These are phyloP conservation scores for Metschnikowia cerradonensis DNA, from an alignment of 805 yeast species.

Conservation along the genomic window DNA sequence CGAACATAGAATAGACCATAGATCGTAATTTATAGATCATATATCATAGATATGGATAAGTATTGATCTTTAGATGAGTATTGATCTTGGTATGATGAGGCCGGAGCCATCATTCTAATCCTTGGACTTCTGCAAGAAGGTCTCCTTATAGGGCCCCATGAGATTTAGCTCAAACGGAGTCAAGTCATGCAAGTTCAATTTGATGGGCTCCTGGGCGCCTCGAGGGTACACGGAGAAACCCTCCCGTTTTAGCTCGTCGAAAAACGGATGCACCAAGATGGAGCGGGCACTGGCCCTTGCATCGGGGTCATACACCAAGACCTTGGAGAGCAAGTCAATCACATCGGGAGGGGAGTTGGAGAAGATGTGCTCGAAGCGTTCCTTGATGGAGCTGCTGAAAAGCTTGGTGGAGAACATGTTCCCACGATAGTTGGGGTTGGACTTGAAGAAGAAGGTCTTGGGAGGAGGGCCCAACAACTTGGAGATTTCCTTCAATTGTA, in stretches of 20 bases:
- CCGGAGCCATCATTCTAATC: background rate
- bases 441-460: constrained; percentile 62
- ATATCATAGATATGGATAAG: background rate
- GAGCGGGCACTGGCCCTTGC: constrained; percentile 74
- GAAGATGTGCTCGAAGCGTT: constrained; percentile 46
- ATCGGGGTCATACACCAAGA: constrained; percentile 89
- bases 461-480: constrained; percentile 87
- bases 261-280: constrained; percentile 84
- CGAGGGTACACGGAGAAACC: constrained; percentile 53
- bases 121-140: constrained; percentile 19
- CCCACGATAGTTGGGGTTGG: constrained; percentile 73
- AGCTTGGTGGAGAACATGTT: constrained; percentile 66
- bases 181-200: constrained; percentile 60
- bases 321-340: constrained; percentile 72
- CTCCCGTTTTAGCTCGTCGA: constrained; percentile 71
- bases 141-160: constrained; percentile 36
- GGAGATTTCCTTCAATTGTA: constrained; percentile 86
- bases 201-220: constrained; percentile 39
- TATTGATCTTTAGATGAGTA: background rate
- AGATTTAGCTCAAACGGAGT: constrained; percentile 62
- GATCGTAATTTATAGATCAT: too few species aligned
- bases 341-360: constrained; percentile 79
- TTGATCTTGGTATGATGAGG: background rate
- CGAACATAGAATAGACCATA: too few species aligned
- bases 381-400: constrained; percentile 50